Evolutionary conservation across 257 asterid species (phyloP).

Genomic region (Echites panduratus): DNA sequence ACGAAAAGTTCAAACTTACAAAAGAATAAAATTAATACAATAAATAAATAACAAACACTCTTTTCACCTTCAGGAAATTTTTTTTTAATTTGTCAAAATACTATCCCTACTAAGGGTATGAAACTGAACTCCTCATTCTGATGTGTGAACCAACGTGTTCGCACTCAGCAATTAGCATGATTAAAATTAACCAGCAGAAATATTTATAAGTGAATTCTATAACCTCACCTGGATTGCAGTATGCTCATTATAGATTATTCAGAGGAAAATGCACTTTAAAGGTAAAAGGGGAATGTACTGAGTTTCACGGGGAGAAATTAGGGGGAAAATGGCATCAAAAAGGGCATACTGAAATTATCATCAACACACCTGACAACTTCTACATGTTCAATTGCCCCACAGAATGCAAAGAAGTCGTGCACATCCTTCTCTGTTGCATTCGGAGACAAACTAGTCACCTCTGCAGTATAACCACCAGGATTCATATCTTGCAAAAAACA

Average conservation of each 20-base stretch:
- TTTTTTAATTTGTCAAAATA: neutral
- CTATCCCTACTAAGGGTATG: neutral
- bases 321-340: neutral
- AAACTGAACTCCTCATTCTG: neutral
- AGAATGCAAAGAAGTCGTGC: constrained; percentile 72
- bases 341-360: neutral
- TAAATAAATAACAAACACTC: too few relatives aligned
- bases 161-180: neutral
- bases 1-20: neutral
- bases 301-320: neutral
- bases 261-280: neutral
- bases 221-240: neutral
- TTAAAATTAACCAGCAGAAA: neutral
- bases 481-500: constrained; percentile 37
- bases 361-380: constrained; percentile 68
- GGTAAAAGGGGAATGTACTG: neutral
- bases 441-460: constrained; percentile 78
- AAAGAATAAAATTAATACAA: neutral
- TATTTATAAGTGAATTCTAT: neutral
- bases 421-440: constrained; percentile 75
- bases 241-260: neutral
- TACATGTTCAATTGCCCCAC: constrained; percentile 85
- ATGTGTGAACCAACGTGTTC: neutral
- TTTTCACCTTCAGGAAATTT: neutral
- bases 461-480: constrained; percentile 65